These are phyloP conservation scores for Tulasnella sp. DNA, from an alignment of 768 basidiomycete species.

Conservation along the genomic window DNA sequence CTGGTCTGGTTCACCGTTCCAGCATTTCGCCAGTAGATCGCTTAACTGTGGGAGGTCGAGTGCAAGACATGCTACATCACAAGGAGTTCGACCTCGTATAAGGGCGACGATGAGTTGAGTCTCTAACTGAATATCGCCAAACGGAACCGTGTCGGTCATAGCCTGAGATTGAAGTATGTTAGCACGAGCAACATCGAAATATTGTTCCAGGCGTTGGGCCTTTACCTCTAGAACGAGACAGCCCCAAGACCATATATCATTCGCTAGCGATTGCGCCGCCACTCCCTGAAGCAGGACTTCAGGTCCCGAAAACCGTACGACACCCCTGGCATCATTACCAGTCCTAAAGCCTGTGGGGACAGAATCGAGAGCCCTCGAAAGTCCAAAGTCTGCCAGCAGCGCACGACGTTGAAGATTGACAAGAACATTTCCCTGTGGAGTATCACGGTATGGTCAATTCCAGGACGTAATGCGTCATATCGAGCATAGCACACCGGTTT, in stretches of 20 bases:
- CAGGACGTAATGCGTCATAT: not conserved
- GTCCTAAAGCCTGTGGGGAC: not conserved
- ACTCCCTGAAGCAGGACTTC: not conserved
- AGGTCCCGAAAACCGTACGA: not conserved
- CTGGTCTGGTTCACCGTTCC: not conserved
- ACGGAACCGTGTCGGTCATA: not conserved
- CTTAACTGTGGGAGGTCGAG: not conserved
- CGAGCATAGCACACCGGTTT: not conserved
- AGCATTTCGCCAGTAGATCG: not conserved
- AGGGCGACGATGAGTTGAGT: not conserved
- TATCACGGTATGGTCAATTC: not conserved
- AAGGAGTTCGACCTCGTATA: not conserved
- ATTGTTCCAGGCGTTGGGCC: not conserved
- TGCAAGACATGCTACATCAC: not conserved
- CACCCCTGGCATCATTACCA: not conserved
- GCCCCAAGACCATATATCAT: constrained; percentile 9
- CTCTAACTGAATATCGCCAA: not conserved
- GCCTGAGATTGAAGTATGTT: not conserved
- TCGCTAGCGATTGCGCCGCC: not conserved
- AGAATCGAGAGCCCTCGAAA: not conserved
- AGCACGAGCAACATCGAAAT: not conserved
- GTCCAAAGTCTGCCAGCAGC: not conserved
- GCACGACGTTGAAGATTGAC: not conserved
- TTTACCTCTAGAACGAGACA: constrained; percentile 10
- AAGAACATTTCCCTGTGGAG: not conserved